These are phyloP conservation scores for Fusarium sp. DNA, from an alignment of 2,329 filamentous ascomycete genomes.

Conservation along the genomic window DNA sequence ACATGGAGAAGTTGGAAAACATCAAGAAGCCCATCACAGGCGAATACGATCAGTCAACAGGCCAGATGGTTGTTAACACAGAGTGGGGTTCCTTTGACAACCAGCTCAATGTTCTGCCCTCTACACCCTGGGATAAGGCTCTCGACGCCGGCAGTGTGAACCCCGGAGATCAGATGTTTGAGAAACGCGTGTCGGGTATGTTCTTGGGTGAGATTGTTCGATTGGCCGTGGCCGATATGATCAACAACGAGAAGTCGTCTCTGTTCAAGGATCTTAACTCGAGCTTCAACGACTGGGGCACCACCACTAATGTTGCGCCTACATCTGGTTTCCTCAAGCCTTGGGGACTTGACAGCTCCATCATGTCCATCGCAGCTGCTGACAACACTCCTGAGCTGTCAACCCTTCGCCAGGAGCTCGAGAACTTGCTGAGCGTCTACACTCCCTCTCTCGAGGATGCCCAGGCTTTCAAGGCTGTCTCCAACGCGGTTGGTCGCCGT, in stretches of 20 bases:
- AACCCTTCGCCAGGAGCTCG: conserved; percentile 82
- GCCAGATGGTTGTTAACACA: conserved; percentile 97
- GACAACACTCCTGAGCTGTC: conserved; percentile 82
- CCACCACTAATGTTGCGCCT: conserved; percentile 78
- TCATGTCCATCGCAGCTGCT: conserved; percentile 88
- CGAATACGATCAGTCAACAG: conserved; percentile 83
- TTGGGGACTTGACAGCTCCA: conserved; percentile 93
- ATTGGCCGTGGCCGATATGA: conserved; percentile 79
- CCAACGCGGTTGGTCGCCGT: conserved; percentile 87
- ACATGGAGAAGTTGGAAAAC: conserved; percentile 90
- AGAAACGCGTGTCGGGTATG: conserved; percentile 98
- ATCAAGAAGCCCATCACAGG: conserved; percentile 83
- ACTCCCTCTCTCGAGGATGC: conserved; percentile 87
- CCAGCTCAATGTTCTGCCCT: conserved; percentile 87
- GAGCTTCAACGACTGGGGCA: conserved; percentile 77
- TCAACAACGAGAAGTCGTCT: conserved; percentile 75
- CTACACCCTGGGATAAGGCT: conserved; percentile 84
- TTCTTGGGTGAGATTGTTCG: conserved; percentile 96
- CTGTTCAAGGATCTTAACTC: conserved; percentile 86
- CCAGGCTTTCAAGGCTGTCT: conserved; percentile 86
- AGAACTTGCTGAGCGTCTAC: conserved; percentile 82
- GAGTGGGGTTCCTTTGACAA: conserved; percentile 99
- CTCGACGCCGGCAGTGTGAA: conserved; percentile 88
- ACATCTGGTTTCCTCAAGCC: conserved; percentile 79
- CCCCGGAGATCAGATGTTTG: conserved; percentile 97